Conservation (phyloP, 2,329 filamentous ascomycete species). For the Ophiostoma fasciatum region DNA sequence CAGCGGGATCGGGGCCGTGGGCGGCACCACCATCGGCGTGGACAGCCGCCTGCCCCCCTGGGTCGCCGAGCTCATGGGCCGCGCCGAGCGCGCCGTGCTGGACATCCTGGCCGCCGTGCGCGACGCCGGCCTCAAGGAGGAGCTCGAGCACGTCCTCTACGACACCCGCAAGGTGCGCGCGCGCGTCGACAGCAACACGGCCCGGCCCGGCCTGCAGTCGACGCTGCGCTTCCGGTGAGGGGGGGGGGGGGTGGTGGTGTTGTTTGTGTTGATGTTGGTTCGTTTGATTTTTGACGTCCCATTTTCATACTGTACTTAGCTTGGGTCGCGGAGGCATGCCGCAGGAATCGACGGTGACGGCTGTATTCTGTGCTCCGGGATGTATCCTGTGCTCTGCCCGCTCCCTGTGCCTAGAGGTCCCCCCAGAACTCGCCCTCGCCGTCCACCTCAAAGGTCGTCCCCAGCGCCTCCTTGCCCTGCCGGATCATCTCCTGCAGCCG, state of each 20-base stretch:
- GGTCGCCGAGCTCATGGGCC: conserved; percentile 33
- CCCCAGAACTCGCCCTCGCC: conserved; percentile 20
- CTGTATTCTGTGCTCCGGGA: no score
- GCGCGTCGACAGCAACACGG: conserved; percentile 12
- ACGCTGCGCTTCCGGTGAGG: conserved; percentile 9
- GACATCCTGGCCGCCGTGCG: conserved; percentile 21
- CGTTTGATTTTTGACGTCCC: no score
- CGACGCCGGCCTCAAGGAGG: conserved; percentile 7
- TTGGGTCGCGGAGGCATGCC: no score
- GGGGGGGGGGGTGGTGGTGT: no score
- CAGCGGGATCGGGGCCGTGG: conserved; percentile 18
- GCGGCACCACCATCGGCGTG: no score
- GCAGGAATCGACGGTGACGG: no score
- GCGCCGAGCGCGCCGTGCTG: conserved; percentile 32
- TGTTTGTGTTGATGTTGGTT: no score
- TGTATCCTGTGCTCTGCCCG: no score
- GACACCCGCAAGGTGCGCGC: conserved; percentile 12
- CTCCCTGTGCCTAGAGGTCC: no score
- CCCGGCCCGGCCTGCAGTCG: conserved; percentile 7
- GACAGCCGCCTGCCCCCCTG: conserved; percentile 25
- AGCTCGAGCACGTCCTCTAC: conserved; percentile 13
- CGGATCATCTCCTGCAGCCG: conserved; percentile 75
- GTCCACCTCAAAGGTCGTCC: conserved; percentile 53
- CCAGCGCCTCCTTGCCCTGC: conserved; percentile 76
- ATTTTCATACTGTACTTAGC: no score